These are phyloP conservation scores for Anthracocystis panici-leucophaei DNA, from an alignment of 1,284 basidiomycete species.

Conservation along the genomic window DNA sequence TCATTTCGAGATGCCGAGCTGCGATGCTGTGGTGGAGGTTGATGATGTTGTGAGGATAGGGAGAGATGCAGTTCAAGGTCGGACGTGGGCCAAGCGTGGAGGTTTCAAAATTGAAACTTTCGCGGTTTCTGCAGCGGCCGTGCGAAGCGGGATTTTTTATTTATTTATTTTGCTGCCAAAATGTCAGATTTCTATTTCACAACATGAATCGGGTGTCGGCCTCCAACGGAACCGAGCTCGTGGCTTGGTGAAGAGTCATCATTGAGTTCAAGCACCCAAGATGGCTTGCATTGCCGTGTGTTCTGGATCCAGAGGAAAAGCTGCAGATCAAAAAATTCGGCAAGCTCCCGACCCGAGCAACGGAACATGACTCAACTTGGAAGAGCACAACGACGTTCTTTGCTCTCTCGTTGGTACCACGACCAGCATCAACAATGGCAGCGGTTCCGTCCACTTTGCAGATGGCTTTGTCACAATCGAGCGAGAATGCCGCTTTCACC, in stretches of 20 bases:
- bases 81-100: conserved; percentile 7
- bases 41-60: neutral
- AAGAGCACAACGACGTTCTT: neutral
- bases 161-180: neutral
- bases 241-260: neutral
- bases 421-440: neutral
- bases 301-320: neutral
- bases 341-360: neutral
- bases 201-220: neutral
- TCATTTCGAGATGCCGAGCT: conserved; percentile 5
- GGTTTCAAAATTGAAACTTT: neutral
- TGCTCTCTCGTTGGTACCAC: no score
- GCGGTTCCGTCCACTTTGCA: neutral
- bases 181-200: neutral
- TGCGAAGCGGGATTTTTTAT: conserved; percentile 2
- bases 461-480: neutral
- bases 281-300: conserved; percentile 27
- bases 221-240: conserved; percentile 16
- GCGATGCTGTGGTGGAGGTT: neutral
- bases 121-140: conserved; percentile 9
- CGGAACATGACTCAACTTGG: neutral
- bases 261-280: neutral
- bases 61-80: neutral
- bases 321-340: neutral
- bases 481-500: conserved; percentile 10